Evolutionary conservation across 192 early-diverging fungal genomes (phyloP).

Genomic region (Entophlyctis luteolus): DNA sequence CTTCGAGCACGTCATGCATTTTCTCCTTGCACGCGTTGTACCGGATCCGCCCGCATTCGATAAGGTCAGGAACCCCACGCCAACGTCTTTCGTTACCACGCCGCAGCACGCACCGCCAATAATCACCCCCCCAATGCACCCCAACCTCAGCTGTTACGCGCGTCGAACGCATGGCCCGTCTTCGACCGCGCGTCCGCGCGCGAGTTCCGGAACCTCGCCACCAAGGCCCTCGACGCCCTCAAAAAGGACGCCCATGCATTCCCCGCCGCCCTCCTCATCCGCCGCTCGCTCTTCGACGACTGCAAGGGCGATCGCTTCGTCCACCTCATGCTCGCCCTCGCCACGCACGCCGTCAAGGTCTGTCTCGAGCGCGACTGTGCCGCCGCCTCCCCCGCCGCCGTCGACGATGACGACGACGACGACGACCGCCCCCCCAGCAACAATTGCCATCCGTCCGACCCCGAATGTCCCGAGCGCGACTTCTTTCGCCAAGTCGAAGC

Average conservation of each 20-base stretch:
- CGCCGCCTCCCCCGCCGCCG: neutral
- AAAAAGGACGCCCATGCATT: conserved; percentile 36
- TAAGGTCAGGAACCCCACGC: too few species aligned
- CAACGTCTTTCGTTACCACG: too few species aligned
- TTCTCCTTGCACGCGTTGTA: too few species aligned
- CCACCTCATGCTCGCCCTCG: conserved; percentile 29
- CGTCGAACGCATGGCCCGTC: conserved; percentile 27
- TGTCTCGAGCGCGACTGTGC: neutral
- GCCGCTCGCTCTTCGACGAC: conserved; percentile 35
- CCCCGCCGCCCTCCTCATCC: conserved; percentile 20
- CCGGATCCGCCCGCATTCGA: too few species aligned
- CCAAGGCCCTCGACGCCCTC: conserved; percentile 32
- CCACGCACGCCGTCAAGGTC: conserved; percentile 25
- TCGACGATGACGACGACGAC: neutral
- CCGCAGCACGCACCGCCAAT: too few species aligned
- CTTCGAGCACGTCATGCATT: conserved; percentile 3
- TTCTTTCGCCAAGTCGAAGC: neutral
- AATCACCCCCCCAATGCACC: too few species aligned
- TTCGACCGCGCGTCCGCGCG: conserved; percentile 26
- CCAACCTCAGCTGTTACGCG: neutral
- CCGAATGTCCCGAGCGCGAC: neutral
- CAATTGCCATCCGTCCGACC: neutral
- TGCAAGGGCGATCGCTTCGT: conserved; percentile 39
- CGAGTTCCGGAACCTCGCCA: conserved; percentile 29
- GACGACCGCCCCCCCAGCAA: neutral